Percentiles rank a stretch among this genome's conserved stretches.
phyloP scores from a whole-genome alignment of 768 basidiomycete genomes.

The Ramaria rubella region DNA sequence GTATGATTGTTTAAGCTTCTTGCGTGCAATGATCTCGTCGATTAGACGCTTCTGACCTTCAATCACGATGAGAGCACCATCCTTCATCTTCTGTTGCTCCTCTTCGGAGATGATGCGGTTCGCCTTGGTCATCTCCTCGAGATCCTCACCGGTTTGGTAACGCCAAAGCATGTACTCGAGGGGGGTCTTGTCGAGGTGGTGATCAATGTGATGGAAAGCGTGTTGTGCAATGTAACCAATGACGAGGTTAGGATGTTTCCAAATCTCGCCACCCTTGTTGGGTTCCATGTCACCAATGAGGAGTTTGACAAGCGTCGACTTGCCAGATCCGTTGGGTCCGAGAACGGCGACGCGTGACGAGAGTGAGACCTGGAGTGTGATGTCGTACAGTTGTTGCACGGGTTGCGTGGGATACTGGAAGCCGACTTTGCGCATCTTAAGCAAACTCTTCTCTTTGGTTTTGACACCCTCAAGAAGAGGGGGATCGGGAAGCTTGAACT shows the following conservation, averaged over 20 bases:
- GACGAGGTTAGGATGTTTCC: conserved; percentile 99
- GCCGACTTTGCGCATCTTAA: conserved; percentile 97
- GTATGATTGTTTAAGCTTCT: conserved; percentile 99
- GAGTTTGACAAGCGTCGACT: conserved; percentile 94
- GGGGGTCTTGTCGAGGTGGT: conserved; percentile 97
- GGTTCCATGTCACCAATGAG: conserved; percentile 95
- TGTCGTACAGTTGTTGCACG: conserved; percentile 89
- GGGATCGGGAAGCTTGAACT: conserved; percentile 95
- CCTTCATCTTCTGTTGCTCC: conserved; percentile 94
- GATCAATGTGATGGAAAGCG: conserved; percentile 98
- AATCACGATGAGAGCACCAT: conserved; percentile 75
- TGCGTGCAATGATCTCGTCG: conserved; percentile 83
- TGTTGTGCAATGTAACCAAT: conserved; percentile 99
- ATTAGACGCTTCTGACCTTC: conserved; percentile 95
- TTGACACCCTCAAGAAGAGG: conserved; percentile 99
- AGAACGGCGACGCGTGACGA: conserved; percentile 98
- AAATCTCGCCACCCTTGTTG: conserved; percentile 94
- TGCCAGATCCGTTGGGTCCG: conserved; percentile 98
- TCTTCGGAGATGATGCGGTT: conserved; percentile 80
- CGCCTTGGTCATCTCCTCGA: conserved; percentile 95
- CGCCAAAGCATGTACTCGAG: conserved; percentile 99
- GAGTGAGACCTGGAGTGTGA: conserved; percentile 93
- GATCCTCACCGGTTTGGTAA: conserved; percentile 98
- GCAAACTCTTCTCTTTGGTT: conserved; percentile 95
- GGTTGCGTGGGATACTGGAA: conserved; percentile 90